phyloP scores from a whole-genome alignment of 2,329 filamentous ascomycete species.

The Colletotrichum karsti region DNA sequence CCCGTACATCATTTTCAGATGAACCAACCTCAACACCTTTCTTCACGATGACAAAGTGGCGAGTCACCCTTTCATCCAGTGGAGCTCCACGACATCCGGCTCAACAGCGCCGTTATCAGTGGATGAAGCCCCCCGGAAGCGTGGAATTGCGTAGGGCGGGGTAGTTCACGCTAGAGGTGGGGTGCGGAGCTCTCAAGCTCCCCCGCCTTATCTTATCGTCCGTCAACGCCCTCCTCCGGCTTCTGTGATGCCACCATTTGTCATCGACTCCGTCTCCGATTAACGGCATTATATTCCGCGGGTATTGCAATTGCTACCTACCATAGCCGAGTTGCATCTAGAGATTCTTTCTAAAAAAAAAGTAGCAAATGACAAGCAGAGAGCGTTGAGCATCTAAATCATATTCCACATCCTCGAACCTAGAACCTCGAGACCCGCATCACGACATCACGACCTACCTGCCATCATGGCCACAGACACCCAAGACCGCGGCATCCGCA shows the following conservation, averaged over 20 bases:
- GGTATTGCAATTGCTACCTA: background rate
- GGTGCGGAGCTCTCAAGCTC: slow-evolving; percentile 23
- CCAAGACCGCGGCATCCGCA: slow-evolving; percentile 70
- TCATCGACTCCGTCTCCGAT: slow-evolving; percentile 7
- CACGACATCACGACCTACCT: background rate
- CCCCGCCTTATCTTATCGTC: slow-evolving; percentile 13
- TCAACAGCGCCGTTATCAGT: background rate
- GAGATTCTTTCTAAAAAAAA: background rate
- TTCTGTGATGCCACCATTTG: slow-evolving; percentile 1
- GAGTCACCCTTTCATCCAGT: background rate
- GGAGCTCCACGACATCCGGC: background rate
- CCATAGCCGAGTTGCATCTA: no score
- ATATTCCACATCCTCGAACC: background rate
- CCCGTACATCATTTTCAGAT: background rate
- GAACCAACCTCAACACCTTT: no score
- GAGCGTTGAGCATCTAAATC: background rate
- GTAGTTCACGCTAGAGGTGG: slow-evolving; percentile 23
- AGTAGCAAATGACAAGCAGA: background rate
- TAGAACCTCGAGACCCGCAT: background rate
- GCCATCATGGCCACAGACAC: slow-evolving; percentile 43
- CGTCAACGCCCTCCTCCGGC: background rate
- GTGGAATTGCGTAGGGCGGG: slow-evolving; percentile 6
- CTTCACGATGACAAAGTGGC: background rate
- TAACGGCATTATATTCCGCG: background rate
- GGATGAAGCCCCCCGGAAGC: background rate